Evolutionary conservation across 208 protist genomes (phyloP), one percentile per base, ranked within the genome.

Genomic region (Polymyxa betae): DNA sequence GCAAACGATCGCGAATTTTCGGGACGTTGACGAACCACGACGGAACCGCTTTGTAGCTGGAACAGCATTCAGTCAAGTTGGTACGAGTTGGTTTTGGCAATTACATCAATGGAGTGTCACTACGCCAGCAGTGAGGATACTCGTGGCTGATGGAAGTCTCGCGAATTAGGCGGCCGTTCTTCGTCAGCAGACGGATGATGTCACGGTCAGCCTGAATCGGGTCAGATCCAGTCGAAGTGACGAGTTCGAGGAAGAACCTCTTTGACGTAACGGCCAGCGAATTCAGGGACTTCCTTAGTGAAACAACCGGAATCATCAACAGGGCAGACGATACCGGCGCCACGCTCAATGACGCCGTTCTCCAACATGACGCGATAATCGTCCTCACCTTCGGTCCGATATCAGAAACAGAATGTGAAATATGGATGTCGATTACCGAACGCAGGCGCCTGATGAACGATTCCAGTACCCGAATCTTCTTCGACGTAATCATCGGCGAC

Each of bases 101-200:
- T 93, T 99, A 99, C 88, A 99, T 96, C 44, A 99, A 95, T 45
- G 98, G 98, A 38, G 98, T 99, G 45, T 95, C 96, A 88, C 96
- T 99, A 88, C 99, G 95, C 98, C 98, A 99, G 96, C 99, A 99
- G 95, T 99, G 99, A 45, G 99, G 99, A 95, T 99, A 99, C 78
- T 93, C 96, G 93, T 99, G 99, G 29, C 95, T 95, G 88, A 99
- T 96, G 44, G 94, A 95, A 64, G 92, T 95, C 60, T 96, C 94
- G 54, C 95, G 92, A 1, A 99, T 88, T 0, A 99, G 60, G n/a
- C 96, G 92, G 46, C 96, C 96, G 29, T 93, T 93, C 1, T 92
- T 93, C 92, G 99, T 99, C 0, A 99, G 92, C 16, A 91, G 24
- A 90, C 97, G 96, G 32, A 97, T 96, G 92, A 99, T 99, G 24